A percentile compares a stretch with the other conserved stretches of the same genome.
These are phyloP conservation scores for Globisporangium nodosum DNA, from an alignment of 352 stramenopile genomes.

Conservation along the genomic window DNA sequence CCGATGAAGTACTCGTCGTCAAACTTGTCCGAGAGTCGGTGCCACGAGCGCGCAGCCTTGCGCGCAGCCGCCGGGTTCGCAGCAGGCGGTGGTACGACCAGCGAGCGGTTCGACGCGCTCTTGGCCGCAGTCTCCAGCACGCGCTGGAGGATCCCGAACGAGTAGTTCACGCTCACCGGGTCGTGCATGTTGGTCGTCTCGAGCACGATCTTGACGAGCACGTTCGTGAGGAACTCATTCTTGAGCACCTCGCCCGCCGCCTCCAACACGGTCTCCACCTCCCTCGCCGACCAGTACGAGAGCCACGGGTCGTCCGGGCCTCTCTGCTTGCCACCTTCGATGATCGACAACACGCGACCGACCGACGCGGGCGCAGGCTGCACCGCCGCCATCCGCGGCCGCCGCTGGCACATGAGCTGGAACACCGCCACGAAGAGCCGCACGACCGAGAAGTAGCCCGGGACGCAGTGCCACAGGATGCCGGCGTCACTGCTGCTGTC, in stretches of 20 bases:
- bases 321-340: constrained; percentile 23
- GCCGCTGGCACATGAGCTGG: constrained; percentile 72
- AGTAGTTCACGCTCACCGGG: constrained; percentile 78
- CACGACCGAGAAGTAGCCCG: constrained; percentile 69
- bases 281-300: constrained; percentile 66
- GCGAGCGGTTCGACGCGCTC: constrained; percentile 2
- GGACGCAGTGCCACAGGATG: constrained; percentile 72
- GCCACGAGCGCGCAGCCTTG: constrained; percentile 4
- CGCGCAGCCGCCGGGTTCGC: constrained; percentile 1
- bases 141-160: constrained; percentile 70
- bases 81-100: background rate
- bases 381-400: constrained; percentile 31
- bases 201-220: constrained; percentile 74
- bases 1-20: constrained; percentile 67
- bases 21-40: constrained; percentile 43
- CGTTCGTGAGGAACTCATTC: constrained; percentile 63
- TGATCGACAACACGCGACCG: constrained; percentile 55
- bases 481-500: background rate
- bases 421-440: constrained; percentile 67
- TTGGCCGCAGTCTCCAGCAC: constrained; percentile 58
- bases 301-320: constrained; percentile 46
- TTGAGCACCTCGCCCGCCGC: constrained; percentile 53
- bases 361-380: constrained; percentile 23
- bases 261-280: constrained; percentile 54
- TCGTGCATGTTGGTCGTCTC: constrained; percentile 84